Base-by-base conservation (phyloP, 345 rosid species). In the Salix brachista region DNA sequence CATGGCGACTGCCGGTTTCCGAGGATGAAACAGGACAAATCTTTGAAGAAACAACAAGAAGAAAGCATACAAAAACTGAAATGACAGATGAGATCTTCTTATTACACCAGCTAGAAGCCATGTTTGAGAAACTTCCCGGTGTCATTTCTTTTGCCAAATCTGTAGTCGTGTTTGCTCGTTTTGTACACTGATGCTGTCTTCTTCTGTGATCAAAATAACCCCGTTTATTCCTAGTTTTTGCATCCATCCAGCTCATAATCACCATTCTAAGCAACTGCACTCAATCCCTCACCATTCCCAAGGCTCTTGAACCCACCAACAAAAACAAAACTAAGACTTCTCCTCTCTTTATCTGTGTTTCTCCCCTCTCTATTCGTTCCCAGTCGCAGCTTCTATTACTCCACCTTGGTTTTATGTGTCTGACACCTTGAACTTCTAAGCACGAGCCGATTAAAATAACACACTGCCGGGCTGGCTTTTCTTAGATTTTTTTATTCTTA, bases 171-270 rank as follows among this genome's bases (percentile, higher is more conserved):
- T 18, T n/a, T 23, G 14, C 44, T 74, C 65, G 70, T 74, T 67
- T 70, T 84, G 78, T 74, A 77, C 89, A 84, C 83, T 73, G 81
- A 56, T 64, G 81, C 77, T 87, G 88, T 85, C 88, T 82, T 88
- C 83, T 90, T 83, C 87, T 81, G 75, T 76, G 86, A 87, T 82
- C 81, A 72, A 87, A 86, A 85, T 64, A 75, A 73, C 79, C 82
- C 87, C 90, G 83, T 86, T 80, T 88, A 83, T 76, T 92, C 79
- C 83, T 84, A 52, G 83, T 75, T 76, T 75, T 85, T 84, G 86
- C 77, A 77, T 84, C 88, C 85, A 82, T 78, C 86, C 84, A 74
- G 66, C 74, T 74, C 70, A 61, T 54, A 18, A 42, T 82, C 71
- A 72, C 79, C 81, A 67, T 84, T 82, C 83, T 71, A 81, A 87